Percentiles rank a stretch among this genome's conserved stretches.
phyloP scores from a whole-genome alignment of 1,139 yeast genomes.

The Torulaspora globosa region DNA sequence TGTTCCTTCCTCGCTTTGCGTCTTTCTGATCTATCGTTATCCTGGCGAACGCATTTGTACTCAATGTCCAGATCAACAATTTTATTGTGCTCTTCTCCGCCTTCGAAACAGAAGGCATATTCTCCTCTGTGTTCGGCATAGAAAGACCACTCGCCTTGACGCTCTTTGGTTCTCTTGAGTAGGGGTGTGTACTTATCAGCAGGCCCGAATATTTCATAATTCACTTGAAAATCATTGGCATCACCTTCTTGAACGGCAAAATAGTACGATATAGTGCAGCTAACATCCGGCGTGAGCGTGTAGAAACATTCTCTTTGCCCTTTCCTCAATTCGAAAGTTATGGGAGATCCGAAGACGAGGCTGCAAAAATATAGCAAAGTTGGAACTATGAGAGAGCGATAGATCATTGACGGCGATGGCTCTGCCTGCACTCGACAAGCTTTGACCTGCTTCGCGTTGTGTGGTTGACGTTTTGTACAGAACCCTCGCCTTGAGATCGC shows the following conservation, averaged over 20 bases:
- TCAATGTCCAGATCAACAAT: constrained; percentile 84
- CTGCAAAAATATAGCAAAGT: not conserved
- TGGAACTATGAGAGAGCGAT: not conserved
- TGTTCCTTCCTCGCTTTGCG: constrained; percentile 44
- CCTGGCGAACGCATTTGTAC: constrained; percentile 40
- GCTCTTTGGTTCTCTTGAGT: constrained; percentile 58
- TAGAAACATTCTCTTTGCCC: constrained; percentile 76
- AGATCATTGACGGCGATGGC: not conserved
- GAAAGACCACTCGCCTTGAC: constrained; percentile 83
- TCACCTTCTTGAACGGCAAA: constrained; percentile 95
- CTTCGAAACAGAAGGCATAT: constrained; percentile 87
- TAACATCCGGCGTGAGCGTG: constrained; percentile 61
- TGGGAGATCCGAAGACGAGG: constrained; percentile 42
- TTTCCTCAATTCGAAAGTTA: constrained; percentile 76
- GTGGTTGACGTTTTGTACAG: not conserved
- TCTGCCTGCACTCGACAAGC: not conserved
- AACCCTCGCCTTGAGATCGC: not conserved
- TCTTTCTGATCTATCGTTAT: constrained; percentile 60
- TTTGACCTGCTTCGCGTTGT: not conserved
- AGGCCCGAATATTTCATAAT: constrained; percentile 71
- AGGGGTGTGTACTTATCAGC: constrained; percentile 47
- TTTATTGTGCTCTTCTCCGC: constrained; percentile 85
- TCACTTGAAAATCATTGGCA: constrained; percentile 63
- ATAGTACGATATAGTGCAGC: constrained; percentile 69
- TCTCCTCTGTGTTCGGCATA: constrained; percentile 71